phyloP scores from a whole-genome alignment of 352 stramenopile species.

The Phytophthora idaei region DNA sequence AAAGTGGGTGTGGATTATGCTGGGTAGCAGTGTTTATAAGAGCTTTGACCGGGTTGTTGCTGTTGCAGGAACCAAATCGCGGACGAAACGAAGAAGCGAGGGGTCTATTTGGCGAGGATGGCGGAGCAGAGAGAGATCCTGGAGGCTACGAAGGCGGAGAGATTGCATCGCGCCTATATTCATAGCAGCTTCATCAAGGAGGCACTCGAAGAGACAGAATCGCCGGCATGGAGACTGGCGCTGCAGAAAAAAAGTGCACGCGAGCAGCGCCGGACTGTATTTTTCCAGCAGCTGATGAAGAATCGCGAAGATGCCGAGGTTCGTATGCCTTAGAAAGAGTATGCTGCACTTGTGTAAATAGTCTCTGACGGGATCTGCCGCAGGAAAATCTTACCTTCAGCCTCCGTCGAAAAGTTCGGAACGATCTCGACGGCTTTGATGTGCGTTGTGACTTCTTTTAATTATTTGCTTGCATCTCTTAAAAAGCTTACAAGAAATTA shows the following conservation, averaged over 20 bases:
- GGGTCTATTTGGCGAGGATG: slow-evolving; percentile 37
- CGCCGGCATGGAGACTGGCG: slow-evolving; percentile 63
- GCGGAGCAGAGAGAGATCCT: slow-evolving; percentile 45
- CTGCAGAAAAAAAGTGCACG: slow-evolving; percentile 64
- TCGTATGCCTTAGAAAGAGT: background rate
- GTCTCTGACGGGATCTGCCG: background rate
- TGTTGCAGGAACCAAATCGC: slow-evolving; percentile 46
- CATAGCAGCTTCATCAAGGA: slow-evolving; percentile 80
- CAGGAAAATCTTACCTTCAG: slow-evolving; percentile 59
- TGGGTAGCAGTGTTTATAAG: background rate
- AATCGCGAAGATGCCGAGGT: slow-evolving; percentile 53
- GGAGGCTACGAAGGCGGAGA: slow-evolving; percentile 67
- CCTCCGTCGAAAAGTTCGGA: slow-evolving; percentile 52
- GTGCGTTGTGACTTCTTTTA: slow-evolving; percentile 23
- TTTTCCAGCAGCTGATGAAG: slow-evolving; percentile 60
- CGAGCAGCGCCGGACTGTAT: slow-evolving; percentile 57
- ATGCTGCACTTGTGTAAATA: background rate
- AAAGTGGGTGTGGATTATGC: slow-evolving; percentile 42
- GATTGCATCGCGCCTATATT: slow-evolving; percentile 69
- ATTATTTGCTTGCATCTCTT: slow-evolving; percentile 1
- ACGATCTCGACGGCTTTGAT: slow-evolving; percentile 68
- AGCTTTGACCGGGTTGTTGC: slow-evolving; percentile 3
- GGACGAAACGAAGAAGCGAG: slow-evolving; percentile 36
- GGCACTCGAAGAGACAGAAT: slow-evolving; percentile 72
- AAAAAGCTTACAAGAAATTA: slow-evolving; percentile 2